Base-by-base conservation (phyloP, 805 yeast genomes). In the Naumovozyma baii region DNA sequence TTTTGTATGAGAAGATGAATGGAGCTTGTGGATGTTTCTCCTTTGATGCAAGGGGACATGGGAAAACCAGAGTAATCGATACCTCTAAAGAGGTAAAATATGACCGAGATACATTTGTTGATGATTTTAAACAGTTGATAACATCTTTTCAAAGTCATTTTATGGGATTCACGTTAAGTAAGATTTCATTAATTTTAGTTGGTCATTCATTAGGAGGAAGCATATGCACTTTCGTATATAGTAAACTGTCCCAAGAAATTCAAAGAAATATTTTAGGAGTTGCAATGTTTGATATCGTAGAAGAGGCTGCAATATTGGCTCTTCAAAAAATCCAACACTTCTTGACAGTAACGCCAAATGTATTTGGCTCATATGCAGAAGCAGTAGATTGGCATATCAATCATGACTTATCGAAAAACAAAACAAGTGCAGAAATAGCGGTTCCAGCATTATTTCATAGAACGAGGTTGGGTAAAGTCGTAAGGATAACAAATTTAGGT, bases 201-300 rank as follows among this genome's bases (percentile, higher is more conserved):
- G 97, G 97, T 0, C 98, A 90, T 59, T 85, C 96, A 1, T 66
- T 94, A 25, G 99, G 98, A 4, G 99, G 96, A 0, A 72, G 96
- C 0, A 77, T 92, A 3, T 64, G 86, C 25, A 72, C 95, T 0
- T 69, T 70, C 32, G 71, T 74, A 1, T 57, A 76, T 4, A 37
- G 55, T 5, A 47, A 50, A 2, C 46, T 62, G 2, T 41, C 51
- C 4, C 32, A 33, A 5, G 15, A 39, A 26, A 33, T 57, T 15
- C 54, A 34, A 31, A 51, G 49, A 3, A 47, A 52, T 15, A 55
- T 83, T 2, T 68, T 72, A 28, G 98, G 97, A 0, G 61, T 92
- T 2, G 72, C 75, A 0, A 77, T 88, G 68, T 62, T 92, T 14
- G 99, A 92, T 59, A 92, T 92, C 2, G 96, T 92, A 1, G 98